Conservation (phyloP, 2,329 filamentous ascomycete genomes). For the Sporothrix protearum region DNA sequence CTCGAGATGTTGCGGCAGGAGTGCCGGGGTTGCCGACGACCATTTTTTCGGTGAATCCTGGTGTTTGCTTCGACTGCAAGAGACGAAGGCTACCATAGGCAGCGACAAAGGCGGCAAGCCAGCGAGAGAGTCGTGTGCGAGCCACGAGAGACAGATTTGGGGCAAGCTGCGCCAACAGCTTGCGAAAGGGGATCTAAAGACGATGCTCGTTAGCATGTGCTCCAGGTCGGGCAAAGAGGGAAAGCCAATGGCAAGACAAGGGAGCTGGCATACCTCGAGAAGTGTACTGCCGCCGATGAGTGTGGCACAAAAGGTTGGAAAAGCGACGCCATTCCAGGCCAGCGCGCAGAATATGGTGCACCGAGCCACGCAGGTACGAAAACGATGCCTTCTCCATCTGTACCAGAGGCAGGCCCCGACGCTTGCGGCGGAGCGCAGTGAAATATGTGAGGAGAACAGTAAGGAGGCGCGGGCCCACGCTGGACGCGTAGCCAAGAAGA, state of each 20-base stretch:
- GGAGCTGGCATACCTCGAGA: constrained; percentile 48
- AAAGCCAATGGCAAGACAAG: too few species aligned
- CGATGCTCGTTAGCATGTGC: not conserved
- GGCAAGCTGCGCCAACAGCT: constrained; percentile 31
- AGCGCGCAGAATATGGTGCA: constrained; percentile 45
- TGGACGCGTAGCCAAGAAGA: constrained; percentile 57
- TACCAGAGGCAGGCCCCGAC: constrained; percentile 35
- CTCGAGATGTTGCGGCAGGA: not conserved
- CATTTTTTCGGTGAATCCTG: constrained; percentile 44
- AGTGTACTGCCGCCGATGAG: constrained; percentile 59
- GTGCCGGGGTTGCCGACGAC: constrained; percentile 31
- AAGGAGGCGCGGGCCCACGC: constrained; percentile 54
- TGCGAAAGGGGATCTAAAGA: constrained; percentile 36
- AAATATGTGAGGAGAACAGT: constrained; percentile 52
- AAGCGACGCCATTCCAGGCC: constrained; percentile 56
- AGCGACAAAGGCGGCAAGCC: constrained; percentile 55
- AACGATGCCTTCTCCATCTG: constrained; percentile 11
- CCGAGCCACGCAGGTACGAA: constrained; percentile 29
- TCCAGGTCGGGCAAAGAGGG: too few species aligned
- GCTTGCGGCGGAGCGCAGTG: constrained; percentile 38
- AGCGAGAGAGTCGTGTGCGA: constrained; percentile 51
- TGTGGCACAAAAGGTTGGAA: constrained; percentile 58
- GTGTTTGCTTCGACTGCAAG: constrained; percentile 53
- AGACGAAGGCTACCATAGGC: constrained; percentile 56
- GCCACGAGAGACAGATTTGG: constrained; percentile 31